Evolutionary conservation across 306 rosid species (phyloP).

Genomic region (Hippophae gyantsensis): DNA sequence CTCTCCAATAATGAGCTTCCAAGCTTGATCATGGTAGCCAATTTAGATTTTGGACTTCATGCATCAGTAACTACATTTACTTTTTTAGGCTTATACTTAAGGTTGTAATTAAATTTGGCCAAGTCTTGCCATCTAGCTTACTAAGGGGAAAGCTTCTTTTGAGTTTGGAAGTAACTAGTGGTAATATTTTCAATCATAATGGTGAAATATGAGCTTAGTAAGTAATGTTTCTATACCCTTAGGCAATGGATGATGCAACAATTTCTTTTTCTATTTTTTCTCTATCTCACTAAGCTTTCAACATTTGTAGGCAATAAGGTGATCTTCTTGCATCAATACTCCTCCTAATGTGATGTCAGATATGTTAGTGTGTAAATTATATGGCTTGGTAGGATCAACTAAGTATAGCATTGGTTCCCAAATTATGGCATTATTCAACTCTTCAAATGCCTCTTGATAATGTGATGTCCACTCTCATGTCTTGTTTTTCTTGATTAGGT

Average conservation of each 20-base stretch:
- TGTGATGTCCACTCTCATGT: not conserved
- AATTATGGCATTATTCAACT: not conserved
- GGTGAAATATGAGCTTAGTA: too few species aligned
- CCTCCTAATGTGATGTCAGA: not conserved
- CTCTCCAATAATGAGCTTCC: too few species aligned
- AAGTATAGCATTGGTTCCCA: not conserved
- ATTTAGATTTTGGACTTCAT: too few species aligned
- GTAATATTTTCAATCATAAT: too few species aligned
- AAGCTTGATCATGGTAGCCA: too few species aligned
- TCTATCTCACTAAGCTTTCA: not conserved
- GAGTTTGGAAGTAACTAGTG: not conserved
- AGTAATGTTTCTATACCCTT: too few species aligned
- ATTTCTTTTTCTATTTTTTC: not conserved
- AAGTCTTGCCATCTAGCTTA: too few species aligned
- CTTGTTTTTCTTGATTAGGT: not conserved
- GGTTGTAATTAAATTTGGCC: too few species aligned
- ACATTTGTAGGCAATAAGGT: not conserved
- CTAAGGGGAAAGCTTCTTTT: too few species aligned
- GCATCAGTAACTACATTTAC: too few species aligned
- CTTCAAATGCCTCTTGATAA: not conserved
- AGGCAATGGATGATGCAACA: not conserved
- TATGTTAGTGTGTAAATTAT: not conserved
- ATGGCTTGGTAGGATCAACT: not conserved
- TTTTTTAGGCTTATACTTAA: too few species aligned
- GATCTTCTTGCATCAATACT: not conserved